Evolutionary conservation across 2,329 filamentous ascomycete species (phyloP).

Genomic region (Monilinia aucupariae): DNA sequence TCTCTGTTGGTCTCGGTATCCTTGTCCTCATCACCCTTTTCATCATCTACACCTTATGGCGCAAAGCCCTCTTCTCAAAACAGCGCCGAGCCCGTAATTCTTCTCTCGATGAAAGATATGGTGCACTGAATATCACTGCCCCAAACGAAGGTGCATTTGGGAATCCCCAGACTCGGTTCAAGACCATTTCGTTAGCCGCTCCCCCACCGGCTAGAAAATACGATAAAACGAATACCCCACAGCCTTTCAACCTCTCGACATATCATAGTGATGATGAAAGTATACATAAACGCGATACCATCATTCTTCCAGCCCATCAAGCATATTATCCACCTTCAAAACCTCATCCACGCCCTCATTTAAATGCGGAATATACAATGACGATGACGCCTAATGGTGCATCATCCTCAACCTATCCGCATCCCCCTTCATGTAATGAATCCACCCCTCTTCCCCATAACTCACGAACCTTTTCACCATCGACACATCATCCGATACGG

Average conservation of each 20-base stretch:
- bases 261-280: conserved; percentile 4
- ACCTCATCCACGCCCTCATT: neutral
- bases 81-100: neutral
- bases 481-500: neutral
- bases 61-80: neutral
- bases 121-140: conserved; percentile 13
- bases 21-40: conserved; percentile 18
- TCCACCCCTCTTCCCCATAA: neutral
- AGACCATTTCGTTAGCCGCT: conserved; percentile 5
- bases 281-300: neutral
- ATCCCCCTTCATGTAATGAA: neutral
- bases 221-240: neutral
- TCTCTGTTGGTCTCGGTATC: conserved; percentile 23
- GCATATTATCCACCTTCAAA: neutral
- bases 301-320: neutral
- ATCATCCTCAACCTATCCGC: neutral
- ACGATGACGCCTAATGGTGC: neutral
- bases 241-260: neutral
- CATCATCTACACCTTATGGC: conserved; percentile 2
- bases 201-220: neutral
- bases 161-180: neutral
- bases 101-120: conserved; percentile 9
- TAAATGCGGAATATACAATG: neutral
- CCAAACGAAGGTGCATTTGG: conserved; percentile 9
- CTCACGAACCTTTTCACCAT: neutral